Percentiles rank a stretch among this genome's conserved stretches.
These are phyloP conservation scores for Ophiostoma angusticollis DNA, from an alignment of 2,329 filamentous ascomycete species.

Conservation along the genomic window DNA sequence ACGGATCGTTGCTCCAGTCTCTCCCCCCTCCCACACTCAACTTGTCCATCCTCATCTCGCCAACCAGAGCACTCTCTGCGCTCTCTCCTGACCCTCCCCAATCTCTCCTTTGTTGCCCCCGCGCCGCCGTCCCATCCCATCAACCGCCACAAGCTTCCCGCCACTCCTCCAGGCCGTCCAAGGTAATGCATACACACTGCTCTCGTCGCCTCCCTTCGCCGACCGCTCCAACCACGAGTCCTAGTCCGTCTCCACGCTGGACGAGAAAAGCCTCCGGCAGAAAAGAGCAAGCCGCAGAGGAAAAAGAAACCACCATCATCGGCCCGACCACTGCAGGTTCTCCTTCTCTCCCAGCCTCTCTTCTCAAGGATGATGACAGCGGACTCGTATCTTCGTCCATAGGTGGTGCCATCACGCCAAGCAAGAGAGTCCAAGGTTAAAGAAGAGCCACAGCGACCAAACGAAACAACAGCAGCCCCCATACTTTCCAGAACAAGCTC, in stretches of 20 bases:
- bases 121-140: constrained; percentile 2
- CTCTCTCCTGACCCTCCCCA: constrained; percentile 4
- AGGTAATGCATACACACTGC: constrained; percentile 7
- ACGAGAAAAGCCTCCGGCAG: constrained; percentile 8
- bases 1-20: neutral
- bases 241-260: neutral
- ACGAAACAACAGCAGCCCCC: constrained; percentile 17
- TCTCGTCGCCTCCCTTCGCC: neutral
- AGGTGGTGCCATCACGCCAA: constrained; percentile 10
- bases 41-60: neutral
- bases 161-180: constrained; percentile 1
- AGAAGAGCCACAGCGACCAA: no score
- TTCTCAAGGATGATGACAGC: constrained; percentile 25
- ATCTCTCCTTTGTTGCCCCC: constrained; percentile 8
- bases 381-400: constrained; percentile 90
- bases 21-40: constrained; percentile 1
- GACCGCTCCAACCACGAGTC: neutral
- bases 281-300: neutral
- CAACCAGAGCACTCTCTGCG: neutral
- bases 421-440: constrained; percentile 17
- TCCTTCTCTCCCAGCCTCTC: constrained; percentile 11
- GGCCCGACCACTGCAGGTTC: constrained; percentile 10
- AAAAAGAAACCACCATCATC: neutral
- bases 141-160: neutral
- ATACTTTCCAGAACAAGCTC: no score